phyloP scores from a whole-genome alignment of 2,329 filamentous ascomycete genomes.

The Fusarium coffeatum region DNA sequence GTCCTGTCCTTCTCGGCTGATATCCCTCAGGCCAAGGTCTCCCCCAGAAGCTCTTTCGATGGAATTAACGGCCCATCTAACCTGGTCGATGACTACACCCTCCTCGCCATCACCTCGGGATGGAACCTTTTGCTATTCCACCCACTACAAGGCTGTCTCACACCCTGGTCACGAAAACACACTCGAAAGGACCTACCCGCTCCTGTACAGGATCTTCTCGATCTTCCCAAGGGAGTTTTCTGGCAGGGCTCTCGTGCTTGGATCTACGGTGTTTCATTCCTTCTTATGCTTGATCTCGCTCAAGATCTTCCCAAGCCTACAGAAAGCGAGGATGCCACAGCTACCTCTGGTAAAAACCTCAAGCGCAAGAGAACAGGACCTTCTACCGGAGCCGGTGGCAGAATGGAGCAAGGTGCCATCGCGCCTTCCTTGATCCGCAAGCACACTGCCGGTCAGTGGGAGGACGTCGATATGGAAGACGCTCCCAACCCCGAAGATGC shows the following conservation, averaged over 20 bases:
- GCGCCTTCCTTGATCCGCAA: constrained; percentile 58
- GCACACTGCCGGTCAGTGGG: constrained; percentile 55
- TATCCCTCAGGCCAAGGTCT: constrained; percentile 50
- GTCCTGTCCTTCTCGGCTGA: constrained; percentile 75
- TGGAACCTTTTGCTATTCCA: constrained; percentile 82
- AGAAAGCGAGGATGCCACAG: constrained; percentile 47
- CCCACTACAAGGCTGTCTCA: constrained; percentile 78
- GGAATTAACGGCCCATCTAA: constrained; percentile 44
- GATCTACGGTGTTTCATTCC: constrained; percentile 86
- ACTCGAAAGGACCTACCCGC: constrained; percentile 78
- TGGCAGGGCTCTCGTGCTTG: constrained; percentile 86
- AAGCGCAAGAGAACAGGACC: constrained; percentile 66
- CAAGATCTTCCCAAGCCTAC: constrained; percentile 68
- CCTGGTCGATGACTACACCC: constrained; percentile 59
- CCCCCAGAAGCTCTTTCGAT: constrained; percentile 42
- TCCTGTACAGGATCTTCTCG: constrained; percentile 78
- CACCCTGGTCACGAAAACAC: constrained; percentile 88
- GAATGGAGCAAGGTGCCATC: constrained; percentile 60
- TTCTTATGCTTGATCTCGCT: constrained; percentile 91
- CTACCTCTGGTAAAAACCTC: constrained; percentile 48
- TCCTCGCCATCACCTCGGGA: constrained; percentile 66
- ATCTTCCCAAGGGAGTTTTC: constrained; percentile 83
- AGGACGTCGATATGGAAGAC: constrained; percentile 55
- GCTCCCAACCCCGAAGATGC: constrained; percentile 51
- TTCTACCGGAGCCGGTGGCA: constrained; percentile 64